phyloP scores from a whole-genome alignment of 352 stramenopile genomes.

The Pythium phragmiticola region DNA sequence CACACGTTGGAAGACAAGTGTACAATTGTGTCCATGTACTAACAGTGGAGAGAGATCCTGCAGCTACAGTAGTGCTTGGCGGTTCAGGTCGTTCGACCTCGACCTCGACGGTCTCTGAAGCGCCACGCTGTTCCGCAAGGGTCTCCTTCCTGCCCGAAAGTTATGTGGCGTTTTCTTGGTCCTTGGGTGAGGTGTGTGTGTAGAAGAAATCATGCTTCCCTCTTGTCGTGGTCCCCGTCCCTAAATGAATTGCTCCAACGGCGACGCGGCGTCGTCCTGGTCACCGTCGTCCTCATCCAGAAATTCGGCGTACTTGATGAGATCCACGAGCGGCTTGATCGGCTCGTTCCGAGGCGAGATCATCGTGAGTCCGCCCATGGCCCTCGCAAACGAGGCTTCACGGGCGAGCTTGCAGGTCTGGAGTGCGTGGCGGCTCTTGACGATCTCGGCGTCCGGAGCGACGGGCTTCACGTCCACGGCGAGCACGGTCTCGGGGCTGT shows the following conservation, averaged over 20 bases:
- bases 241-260: constrained; percentile 64
- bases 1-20: too few relatives aligned
- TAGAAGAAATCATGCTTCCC: too few relatives aligned
- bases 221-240: not conserved
- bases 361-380: constrained; percentile 75
- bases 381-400: constrained; percentile 68
- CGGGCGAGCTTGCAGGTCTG: constrained; percentile 74
- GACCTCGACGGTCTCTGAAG: too few relatives aligned
- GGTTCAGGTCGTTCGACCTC: too few relatives aligned
- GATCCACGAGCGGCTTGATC: constrained; percentile 73
- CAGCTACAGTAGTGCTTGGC: too few relatives aligned
- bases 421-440: constrained; percentile 66
- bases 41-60: too few relatives aligned
- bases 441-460: constrained; percentile 55
- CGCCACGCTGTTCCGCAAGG: too few relatives aligned
- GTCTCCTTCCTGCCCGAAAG: too few relatives aligned
- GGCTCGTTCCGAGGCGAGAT: constrained; percentile 76
- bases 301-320: constrained; percentile 85
- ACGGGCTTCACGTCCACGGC: constrained; percentile 66
- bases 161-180: too few relatives aligned
- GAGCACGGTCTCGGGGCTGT: constrained; percentile 30
- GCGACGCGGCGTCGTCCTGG: constrained; percentile 32
- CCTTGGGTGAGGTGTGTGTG: too few relatives aligned
- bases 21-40: too few relatives aligned
- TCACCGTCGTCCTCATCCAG: constrained; percentile 48